Evolutionary conservation across 805 yeast species (phyloP).

Genomic region (Ogataea kodamae): DNA sequence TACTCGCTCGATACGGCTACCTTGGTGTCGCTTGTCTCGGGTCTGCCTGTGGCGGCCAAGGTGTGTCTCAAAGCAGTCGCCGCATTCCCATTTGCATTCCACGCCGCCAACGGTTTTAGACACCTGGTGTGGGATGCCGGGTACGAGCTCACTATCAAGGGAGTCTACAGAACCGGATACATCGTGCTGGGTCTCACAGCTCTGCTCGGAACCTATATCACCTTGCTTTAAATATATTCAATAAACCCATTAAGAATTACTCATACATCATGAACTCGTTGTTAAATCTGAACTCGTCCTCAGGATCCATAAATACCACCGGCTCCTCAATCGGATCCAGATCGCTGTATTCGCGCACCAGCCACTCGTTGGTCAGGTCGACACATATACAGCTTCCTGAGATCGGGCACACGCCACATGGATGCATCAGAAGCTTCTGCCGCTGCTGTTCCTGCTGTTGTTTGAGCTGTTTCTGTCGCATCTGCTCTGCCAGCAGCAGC

Average conservation of each 20-base stretch:
- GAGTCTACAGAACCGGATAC: conserved; percentile 92
- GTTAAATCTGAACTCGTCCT: conserved; percentile 16
- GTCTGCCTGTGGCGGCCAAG: conserved; percentile 63
- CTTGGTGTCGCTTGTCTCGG: conserved; percentile 52
- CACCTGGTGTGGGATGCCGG: conserved; percentile 94
- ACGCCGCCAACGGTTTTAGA: conserved; percentile 82
- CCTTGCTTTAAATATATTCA: conserved; percentile 35
- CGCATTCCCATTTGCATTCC: conserved; percentile 85
- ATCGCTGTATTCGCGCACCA: conserved; percentile 8
- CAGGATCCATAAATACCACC: conserved; percentile 4
- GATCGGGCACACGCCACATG: conserved; percentile 9
- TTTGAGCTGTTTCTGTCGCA: conserved; percentile 20
- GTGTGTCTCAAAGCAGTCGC: conserved; percentile 61
- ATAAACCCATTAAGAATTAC: conserved; percentile 6
- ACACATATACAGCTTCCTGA: conserved; percentile 6
- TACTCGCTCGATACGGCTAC: conserved; percentile 50
- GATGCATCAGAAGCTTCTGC: conserved; percentile 10
- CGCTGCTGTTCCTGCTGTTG: conserved; percentile 12
- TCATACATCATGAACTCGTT: conserved; percentile 24
- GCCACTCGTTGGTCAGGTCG: conserved; percentile 7
- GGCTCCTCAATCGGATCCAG: conserved; percentile 8
- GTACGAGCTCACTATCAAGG: conserved; percentile 71
- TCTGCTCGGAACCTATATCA: conserved; percentile 53
- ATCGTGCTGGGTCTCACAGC: conserved; percentile 67
- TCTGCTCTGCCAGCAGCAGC: conserved; percentile 20